phyloP scores from a whole-genome alignment of 2,329 filamentous ascomycete genomes.

The Arthrobotrys megalospora region DNA sequence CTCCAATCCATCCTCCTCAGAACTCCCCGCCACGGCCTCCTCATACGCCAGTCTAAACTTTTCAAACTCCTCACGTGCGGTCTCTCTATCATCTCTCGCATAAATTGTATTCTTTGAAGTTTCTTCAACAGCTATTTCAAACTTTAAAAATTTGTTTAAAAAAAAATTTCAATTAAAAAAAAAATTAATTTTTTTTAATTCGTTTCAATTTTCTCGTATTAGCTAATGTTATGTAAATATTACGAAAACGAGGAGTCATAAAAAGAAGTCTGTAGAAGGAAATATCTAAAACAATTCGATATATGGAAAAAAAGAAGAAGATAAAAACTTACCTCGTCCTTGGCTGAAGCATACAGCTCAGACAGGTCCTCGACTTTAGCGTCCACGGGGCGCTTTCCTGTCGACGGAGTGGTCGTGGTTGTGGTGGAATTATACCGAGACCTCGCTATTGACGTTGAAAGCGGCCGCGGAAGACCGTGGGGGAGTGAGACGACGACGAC shows the following conservation, averaged over 20 bases:
- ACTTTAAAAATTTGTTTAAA: slow-evolving; percentile 63
- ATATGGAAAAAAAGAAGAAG: neutral
- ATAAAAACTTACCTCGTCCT: slow-evolving; percentile 38
- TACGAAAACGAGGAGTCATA: slow-evolving; percentile 16
- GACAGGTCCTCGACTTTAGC: slow-evolving; percentile 51
- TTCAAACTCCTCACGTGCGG: slow-evolving; percentile 72
- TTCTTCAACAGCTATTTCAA: slow-evolving; percentile 71
- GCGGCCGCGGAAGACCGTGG: slow-evolving; percentile 24
- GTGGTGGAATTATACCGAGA: slow-evolving; percentile 4
- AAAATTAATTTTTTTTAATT: too few relatives aligned
- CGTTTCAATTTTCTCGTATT: too few relatives aligned
- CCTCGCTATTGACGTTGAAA: neutral
- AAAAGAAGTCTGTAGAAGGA: neutral
- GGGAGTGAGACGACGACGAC: neutral
- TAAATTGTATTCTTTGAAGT: slow-evolving; percentile 72
- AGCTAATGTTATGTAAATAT: slow-evolving; percentile 23
- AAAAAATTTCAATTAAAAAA: slow-evolving; percentile 16
- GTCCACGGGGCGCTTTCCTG: slow-evolving; percentile 49
- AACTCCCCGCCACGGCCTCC: slow-evolving; percentile 67
- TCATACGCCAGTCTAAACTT: slow-evolving; percentile 70
- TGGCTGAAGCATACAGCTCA: slow-evolving; percentile 48
- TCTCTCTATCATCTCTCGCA: slow-evolving; percentile 72
- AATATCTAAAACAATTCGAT: neutral
- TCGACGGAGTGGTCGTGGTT: slow-evolving; percentile 19
- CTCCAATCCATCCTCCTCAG: slow-evolving; percentile 70